Percentiles rank a stretch among this genome's conserved stretches.
Conservation (phyloP, 129 eudicot species). For the Smallanthus sonchifolius region DNA sequence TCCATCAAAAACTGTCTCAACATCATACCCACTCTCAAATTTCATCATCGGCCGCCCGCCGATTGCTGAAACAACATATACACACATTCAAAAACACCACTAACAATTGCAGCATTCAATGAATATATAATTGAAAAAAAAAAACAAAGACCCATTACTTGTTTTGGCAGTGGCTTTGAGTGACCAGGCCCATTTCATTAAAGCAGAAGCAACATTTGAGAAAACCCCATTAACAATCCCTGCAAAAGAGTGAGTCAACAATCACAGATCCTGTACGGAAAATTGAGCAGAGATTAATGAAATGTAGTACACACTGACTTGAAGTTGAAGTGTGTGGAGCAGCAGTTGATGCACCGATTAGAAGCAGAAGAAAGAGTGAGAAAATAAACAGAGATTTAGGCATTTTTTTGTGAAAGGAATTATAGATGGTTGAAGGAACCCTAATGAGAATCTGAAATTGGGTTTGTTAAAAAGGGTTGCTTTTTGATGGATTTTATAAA, state of each 20-base stretch:
- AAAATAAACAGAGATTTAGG: conserved; percentile 29
- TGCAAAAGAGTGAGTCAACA: conserved; percentile 29
- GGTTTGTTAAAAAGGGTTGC: conserved; percentile 21
- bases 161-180: conserved; percentile 76
- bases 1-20: conserved; percentile 98
- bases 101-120: not conserved
- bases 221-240: conserved; percentile 79
- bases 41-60: conserved; percentile 91
- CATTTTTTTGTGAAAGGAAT: conserved; percentile 26
- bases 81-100: not conserved
- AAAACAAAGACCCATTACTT: conserved; percentile 43
- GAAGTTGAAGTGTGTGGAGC: conserved; percentile 75
- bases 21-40: conserved; percentile 86
- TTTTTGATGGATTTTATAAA: conserved; percentile 30
- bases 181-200: conserved; percentile 83
- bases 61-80: conserved; percentile 50
- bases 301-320: conserved; percentile 45
- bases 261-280: conserved; percentile 9
- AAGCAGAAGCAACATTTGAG: conserved; percentile 58
- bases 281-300: not conserved
- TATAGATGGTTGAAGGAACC: conserved; percentile 33
- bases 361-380: conserved; percentile 39
- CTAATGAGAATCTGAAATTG: conserved; percentile 31
- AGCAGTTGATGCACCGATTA: conserved; percentile 47
- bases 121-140: not conserved